A percentile compares a stretch with the other conserved stretches of the same genome.
phyloP scores from a whole-genome alignment of 306 rosid genomes.

The Albizia julibrissin region DNA sequence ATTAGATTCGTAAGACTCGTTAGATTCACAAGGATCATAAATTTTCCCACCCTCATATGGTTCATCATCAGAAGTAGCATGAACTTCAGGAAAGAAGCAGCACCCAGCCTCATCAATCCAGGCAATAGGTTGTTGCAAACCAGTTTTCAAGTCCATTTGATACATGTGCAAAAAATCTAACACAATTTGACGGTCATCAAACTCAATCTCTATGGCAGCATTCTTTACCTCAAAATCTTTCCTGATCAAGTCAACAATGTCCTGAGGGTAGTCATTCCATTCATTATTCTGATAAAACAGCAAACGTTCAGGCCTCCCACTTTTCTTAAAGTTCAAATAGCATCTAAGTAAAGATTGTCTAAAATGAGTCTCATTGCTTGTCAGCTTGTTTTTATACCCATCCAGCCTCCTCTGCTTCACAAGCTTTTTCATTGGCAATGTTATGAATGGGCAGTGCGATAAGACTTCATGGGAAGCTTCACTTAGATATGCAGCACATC shows the following conservation, averaged over 20 bases:
- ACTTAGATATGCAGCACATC: slow-evolving; percentile 44
- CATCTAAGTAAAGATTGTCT: slow-evolving; percentile 41
- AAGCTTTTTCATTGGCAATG: slow-evolving; percentile 35
- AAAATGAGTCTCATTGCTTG: slow-evolving; percentile 33
- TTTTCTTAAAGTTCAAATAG: slow-evolving; percentile 57
- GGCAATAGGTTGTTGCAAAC: slow-evolving; percentile 56
- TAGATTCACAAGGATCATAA: slow-evolving; percentile 28
- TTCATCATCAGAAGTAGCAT: slow-evolving; percentile 31
- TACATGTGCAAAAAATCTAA: slow-evolving; percentile 74
- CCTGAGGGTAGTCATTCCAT: slow-evolving; percentile 61
- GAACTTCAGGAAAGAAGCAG: slow-evolving; percentile 73
- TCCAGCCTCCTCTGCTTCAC: slow-evolving; percentile 57
- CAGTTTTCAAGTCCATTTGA: slow-evolving; percentile 56
- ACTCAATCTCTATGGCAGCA: slow-evolving; percentile 51
- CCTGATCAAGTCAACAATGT: slow-evolving; percentile 46
- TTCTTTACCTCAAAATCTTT: slow-evolving; percentile 58
- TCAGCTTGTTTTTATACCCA: slow-evolving; percentile 36
- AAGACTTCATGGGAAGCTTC: slow-evolving; percentile 45
- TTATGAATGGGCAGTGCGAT: slow-evolving; percentile 32
- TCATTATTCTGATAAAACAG: slow-evolving; percentile 60
- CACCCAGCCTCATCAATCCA: slow-evolving; percentile 72
- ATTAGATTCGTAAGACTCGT: slow-evolving; percentile 44
- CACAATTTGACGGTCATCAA: slow-evolving; percentile 44
- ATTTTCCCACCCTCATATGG: slow-evolving; percentile 20
- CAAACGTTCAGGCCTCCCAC: slow-evolving; percentile 58